Evolutionary conservation across 176 grass and related monocot genomes (phyloP), one percentile per base, ranked within the genome.

Genomic region (Carex littledalei): DNA sequence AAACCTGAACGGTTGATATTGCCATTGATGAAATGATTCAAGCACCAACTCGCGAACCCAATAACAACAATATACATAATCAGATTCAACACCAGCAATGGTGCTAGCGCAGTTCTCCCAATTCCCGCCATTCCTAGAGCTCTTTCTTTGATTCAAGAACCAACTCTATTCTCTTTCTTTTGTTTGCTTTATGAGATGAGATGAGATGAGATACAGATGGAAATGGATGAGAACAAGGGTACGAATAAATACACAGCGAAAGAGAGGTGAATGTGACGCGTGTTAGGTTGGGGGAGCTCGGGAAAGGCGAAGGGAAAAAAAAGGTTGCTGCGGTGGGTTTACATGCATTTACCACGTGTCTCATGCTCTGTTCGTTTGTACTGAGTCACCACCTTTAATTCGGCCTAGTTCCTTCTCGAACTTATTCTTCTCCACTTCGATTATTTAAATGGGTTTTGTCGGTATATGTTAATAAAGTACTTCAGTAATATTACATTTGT

Each of bases 1-100:
- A 24, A 63, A 87, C 86, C 86, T 16, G 86, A 80, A 66, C 78
- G 62, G 80, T 74, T 71, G 12, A 71, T 80, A 20, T 83, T 84
- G 67, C 91, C 88, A 65, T 93, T 90, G 79, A 93, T 93, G 84
- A 81, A 88, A 85, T 93, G 86, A 70, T 93, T 93, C 41, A 93
- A 66, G 73, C 67, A 81, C 86, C 88, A 86, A 63, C 91, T 93
- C 2, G 91, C 91, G 55, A 92, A 89, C 0, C 88, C 91, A 13
- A 93, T 83, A 5, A 90, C 91, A 8, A 88, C 8, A 3, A 93
- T 4, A 78, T 93, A 93, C 91, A 93, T 90, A 14, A 93, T 84
- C 68, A 93, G 80, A 58, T 93, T 93, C 47, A 93, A 57, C 39
- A 89, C 88, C 79, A 93, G 63, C 72, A 93, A 77, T 78, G 91